phyloP scores from a whole-genome alignment of 352 stramenopile species.

The Phytophthora pluvialis region DNA sequence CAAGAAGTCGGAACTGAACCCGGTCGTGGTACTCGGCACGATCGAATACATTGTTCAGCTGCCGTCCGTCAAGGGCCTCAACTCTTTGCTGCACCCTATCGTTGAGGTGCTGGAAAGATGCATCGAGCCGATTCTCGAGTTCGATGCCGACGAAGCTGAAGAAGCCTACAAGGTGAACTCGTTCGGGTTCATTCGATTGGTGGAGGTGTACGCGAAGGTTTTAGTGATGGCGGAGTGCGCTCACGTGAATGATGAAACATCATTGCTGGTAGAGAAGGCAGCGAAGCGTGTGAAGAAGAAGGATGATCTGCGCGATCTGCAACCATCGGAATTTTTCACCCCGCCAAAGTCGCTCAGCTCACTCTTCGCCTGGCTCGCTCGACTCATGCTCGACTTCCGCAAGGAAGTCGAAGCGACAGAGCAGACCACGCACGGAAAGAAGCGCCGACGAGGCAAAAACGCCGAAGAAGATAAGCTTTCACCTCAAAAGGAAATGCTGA shows the following conservation, averaged over 20 bases:
- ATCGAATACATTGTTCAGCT: conserved; percentile 73
- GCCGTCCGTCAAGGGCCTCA: conserved; percentile 50
- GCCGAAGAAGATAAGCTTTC: conserved; percentile 35
- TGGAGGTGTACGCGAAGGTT: conserved; percentile 79
- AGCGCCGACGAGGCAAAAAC: conserved; percentile 54
- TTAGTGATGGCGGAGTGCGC: conserved; percentile 58
- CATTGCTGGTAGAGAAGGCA: conserved; percentile 51
- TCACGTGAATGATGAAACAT: conserved; percentile 56
- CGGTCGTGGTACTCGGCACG: conserved; percentile 65
- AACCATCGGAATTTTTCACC: conserved; percentile 71
- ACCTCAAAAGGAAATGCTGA: conserved; percentile 48
- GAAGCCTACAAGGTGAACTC: conserved; percentile 55
- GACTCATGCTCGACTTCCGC: conserved; percentile 59
- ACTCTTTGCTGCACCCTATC: conserved; percentile 56
- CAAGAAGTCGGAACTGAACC: conserved; percentile 51
- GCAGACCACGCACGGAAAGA: conserved; percentile 49
- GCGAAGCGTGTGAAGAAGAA: conserved; percentile 46
- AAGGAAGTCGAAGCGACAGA: conserved; percentile 45
- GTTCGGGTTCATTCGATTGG: conserved; percentile 66
- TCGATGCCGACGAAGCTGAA: conserved; percentile 47
- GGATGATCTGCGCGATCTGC: conserved; percentile 51
- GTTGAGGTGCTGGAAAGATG: conserved; percentile 47
- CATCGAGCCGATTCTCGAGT: conserved; percentile 53
- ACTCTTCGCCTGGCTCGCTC: conserved; percentile 61
- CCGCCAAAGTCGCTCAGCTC: conserved; percentile 49